Conservation (phyloP, 768 basidiomycete genomes). For the Mycena crocata region DNA sequence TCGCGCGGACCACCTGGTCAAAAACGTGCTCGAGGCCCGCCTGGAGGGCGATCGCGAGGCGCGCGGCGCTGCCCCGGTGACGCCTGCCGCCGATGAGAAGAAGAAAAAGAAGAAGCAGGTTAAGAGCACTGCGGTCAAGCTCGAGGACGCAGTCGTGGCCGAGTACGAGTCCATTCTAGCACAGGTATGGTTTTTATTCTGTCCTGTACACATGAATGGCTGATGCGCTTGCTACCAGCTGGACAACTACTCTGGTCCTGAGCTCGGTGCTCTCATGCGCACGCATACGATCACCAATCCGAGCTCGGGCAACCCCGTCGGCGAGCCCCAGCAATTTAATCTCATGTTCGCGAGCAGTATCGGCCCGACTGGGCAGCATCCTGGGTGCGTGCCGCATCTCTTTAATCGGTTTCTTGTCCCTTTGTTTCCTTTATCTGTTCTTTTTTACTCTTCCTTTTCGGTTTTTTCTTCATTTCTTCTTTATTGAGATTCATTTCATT, state of each 20-base stretch:
- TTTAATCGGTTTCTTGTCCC: too few relatives aligned
- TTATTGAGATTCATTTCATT: neutral
- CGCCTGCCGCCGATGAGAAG: conserved; percentile 61
- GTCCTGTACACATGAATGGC: neutral
- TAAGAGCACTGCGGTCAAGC: conserved; percentile 75
- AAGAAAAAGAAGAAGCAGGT: conserved; percentile 76
- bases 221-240: conserved; percentile 59
- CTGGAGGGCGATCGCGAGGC: conserved; percentile 93
- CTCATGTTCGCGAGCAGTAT: conserved; percentile 99
- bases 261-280: conserved; percentile 88
- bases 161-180: conserved; percentile 89
- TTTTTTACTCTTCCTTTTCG: conserved; percentile 1
- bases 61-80: conserved; percentile 75
- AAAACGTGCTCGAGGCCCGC: conserved; percentile 89
- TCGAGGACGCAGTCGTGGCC: conserved; percentile 77
- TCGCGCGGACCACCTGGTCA: conserved; percentile 96
- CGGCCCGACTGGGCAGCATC: conserved; percentile 96
- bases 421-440: conserved; percentile 15
- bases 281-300: conserved; percentile 88
- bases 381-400: conserved; percentile 68
- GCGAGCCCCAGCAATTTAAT: conserved; percentile 96
- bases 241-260: conserved; percentile 92
- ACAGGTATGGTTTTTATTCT: conserved; percentile 71
- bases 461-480: conserved; percentile 18
- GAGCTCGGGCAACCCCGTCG: conserved; percentile 91